Base-by-base conservation (phyloP, 495 filamentous ascomycete genomes). In the Coniosporium apollinis region DNA sequence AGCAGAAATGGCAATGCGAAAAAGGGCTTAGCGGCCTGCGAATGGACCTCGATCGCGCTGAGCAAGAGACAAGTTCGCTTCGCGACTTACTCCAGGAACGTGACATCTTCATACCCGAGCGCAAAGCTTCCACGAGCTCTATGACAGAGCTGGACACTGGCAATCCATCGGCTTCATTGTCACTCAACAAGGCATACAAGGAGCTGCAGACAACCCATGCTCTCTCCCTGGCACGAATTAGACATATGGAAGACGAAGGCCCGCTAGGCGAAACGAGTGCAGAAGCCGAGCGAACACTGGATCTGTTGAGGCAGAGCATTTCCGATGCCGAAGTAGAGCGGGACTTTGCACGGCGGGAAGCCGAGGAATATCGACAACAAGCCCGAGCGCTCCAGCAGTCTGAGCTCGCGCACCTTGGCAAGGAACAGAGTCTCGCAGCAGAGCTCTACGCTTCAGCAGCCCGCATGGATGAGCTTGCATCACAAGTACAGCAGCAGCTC, bases 41-140 rank as follows among this genome's bases (percentile, higher is more conserved):
- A 57, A 94, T 94, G 80, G 89, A 97, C 51, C 70, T 97, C 19
- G 91, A 97, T 50, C 80, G 86, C 41, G 84, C 89, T 3, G 80
- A 94, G 55, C 79, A 89, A 51, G 91, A 97, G 60, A 94, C 87
- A 9, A 60, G 66, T 20, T 82, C 79, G 18, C 60, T 97, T 20
- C 74, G 85, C 17, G 68, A 57, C 17, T 65, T 97, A 16, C 69
- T 97, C 13, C 65, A 81, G 48, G 86, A 93, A 55, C 82, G 86
- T 45, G 87, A 94, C 51, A 85, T 86, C 34, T 57, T 77, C 15
- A 67, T 80, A 18, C 73, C 69, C 1, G 62, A 68, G 22, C 57
- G 56, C 26, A 26, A 38, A 26, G 28, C 26, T 38, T 25, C 25
- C 26, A 10, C 2, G n/a, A 3, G 13, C 13, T 22, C 17, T 13